Conservation (phyloP, 1,139 yeast genomes). For the Suhomyces guaymorum region DNA sequence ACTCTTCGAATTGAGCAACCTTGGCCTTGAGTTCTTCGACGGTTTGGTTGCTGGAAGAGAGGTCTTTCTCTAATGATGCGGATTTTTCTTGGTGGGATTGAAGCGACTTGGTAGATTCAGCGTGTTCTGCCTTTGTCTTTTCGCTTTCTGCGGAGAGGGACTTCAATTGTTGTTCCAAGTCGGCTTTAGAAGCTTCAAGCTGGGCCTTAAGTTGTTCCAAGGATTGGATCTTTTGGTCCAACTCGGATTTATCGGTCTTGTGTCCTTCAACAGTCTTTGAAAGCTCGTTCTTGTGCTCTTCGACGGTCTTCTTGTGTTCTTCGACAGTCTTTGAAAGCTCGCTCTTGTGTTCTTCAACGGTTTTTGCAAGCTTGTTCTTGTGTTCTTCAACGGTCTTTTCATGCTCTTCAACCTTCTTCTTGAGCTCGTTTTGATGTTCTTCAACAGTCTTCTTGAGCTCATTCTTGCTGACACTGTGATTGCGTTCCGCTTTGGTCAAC, state of each 20-base stretch:
- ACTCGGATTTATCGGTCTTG: too few relatives aligned
- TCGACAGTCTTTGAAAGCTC: too few relatives aligned
- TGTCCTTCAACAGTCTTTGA: not conserved
- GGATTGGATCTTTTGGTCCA: not conserved
- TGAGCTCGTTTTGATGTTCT: not conserved
- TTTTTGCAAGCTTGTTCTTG: not conserved
- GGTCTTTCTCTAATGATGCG: not conserved
- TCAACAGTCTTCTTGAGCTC: too few relatives aligned
- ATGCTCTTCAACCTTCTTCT: too few relatives aligned
- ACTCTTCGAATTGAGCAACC: not conserved
- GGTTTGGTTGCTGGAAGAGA: too few relatives aligned
- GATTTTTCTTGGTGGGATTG: not conserved
- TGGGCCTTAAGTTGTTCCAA: not conserved
- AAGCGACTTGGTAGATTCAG: not conserved
- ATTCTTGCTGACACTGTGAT: too few relatives aligned
- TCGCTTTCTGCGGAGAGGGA: not conserved
- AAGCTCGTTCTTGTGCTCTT: not conserved
- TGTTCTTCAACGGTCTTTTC: not conserved
- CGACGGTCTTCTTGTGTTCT: too few relatives aligned
- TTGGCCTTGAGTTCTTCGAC: slow-evolving; percentile 1
- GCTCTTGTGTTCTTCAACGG: too few relatives aligned
- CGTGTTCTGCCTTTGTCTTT: not conserved
- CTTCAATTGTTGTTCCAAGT: slow-evolving; percentile 2
- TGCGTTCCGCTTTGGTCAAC: too few relatives aligned
- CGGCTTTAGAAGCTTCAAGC: slow-evolving; percentile 2